Evolutionary conservation across 169 alveolate species (phyloP).

Genomic region (Plasmodium coatneyi): DNA sequence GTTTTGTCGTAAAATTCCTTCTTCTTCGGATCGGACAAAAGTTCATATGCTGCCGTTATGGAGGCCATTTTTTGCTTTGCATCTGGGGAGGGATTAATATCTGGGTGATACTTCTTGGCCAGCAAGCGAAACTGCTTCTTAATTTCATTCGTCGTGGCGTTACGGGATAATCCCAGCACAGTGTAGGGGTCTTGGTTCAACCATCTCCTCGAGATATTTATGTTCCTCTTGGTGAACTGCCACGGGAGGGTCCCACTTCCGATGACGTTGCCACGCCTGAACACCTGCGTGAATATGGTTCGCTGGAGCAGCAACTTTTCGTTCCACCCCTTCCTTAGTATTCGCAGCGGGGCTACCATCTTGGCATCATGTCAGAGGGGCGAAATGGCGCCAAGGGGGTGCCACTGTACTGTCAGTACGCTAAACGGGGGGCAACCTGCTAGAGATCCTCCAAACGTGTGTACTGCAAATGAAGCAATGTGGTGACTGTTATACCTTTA

Average conservation of each 20-base stretch:
- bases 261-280: not conserved
- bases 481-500: not conserved
- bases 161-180: slow-evolving; percentile 91
- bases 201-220: slow-evolving; percentile 41
- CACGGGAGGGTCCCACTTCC: not conserved
- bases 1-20: slow-evolving; percentile 91
- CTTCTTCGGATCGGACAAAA: slow-evolving; percentile 92
- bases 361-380: not conserved
- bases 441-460: not conserved
- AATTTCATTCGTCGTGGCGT: slow-evolving; percentile 91
- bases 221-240: slow-evolving; percentile 21
- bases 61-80: slow-evolving; percentile 95
- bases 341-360: slow-evolving; percentile 21
- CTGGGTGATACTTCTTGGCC: slow-evolving; percentile 95
- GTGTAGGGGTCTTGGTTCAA: slow-evolving; percentile 85
- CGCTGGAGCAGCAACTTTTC: slow-evolving; percentile 14
- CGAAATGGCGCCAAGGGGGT: not conserved
- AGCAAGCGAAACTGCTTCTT: slow-evolving; percentile 91
- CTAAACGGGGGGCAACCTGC: not conserved
- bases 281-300: slow-evolving; percentile 7
- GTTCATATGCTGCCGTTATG: slow-evolving; percentile 95
- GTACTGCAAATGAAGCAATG: not conserved
- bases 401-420: not conserved
- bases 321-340: slow-evolving; percentile 7
- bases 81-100: slow-evolving; percentile 93